Conservation (phyloP, 495 filamentous ascomycete genomes). For the Aspergillus bertholletiae region DNA sequence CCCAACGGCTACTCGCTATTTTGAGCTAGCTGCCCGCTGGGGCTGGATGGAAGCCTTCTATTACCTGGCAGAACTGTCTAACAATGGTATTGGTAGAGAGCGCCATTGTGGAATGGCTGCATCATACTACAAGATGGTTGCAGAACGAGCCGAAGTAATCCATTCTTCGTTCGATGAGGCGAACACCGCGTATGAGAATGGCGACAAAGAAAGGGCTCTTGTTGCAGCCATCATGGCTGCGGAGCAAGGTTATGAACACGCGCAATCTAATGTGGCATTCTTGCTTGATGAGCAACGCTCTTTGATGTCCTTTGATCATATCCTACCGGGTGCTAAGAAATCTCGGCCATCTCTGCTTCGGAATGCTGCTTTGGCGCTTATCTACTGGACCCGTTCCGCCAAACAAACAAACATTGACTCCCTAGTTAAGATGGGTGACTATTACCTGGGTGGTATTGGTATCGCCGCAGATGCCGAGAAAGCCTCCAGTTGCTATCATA, state of each 20-base stretch:
- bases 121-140: slow-evolving; percentile 90
- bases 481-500: slow-evolving; percentile 87
- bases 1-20: slow-evolving; percentile 74
- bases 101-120: slow-evolving; percentile 77
- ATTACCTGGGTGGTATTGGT: slow-evolving; percentile 81
- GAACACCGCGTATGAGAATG: slow-evolving; percentile 76
- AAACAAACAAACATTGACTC: slow-evolving; percentile 93
- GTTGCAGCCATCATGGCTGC: slow-evolving; percentile 87
- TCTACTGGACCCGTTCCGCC: slow-evolving; percentile 95
- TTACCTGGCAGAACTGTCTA: slow-evolving; percentile 86
- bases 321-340: slow-evolving; percentile 40
- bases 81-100: slow-evolving; percentile 76
- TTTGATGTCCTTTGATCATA: slow-evolving; percentile 46
- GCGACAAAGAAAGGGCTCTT: slow-evolving; percentile 83
- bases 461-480: slow-evolving; percentile 71
- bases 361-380: slow-evolving; percentile 75
- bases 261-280: slow-evolving; percentile 91
- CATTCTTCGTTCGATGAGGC: slow-evolving; percentile 84
- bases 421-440: slow-evolving; percentile 97
- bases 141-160: slow-evolving; percentile 81
- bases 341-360: slow-evolving; percentile 50
- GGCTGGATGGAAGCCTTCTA: slow-evolving; percentile 92
- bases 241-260: slow-evolving; percentile 92
- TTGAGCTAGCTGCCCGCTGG: slow-evolving; percentile 87
- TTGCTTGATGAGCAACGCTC: slow-evolving; percentile 80